Evolutionary conservation across 2,329 filamentous ascomycete genomes (phyloP).

Genomic region (Penicillium expansum): DNA sequence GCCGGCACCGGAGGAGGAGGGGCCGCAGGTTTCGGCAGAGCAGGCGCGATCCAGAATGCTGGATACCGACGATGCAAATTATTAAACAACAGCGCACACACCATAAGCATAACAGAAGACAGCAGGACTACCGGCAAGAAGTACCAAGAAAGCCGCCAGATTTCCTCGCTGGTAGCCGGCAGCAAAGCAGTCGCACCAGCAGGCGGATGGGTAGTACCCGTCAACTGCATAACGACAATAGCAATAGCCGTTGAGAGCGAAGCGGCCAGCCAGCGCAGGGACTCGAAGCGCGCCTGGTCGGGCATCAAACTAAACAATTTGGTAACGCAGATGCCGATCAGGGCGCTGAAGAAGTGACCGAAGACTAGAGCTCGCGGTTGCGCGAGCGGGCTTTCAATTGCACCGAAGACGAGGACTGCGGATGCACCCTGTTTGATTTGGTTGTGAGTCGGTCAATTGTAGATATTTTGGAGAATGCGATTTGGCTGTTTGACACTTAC

Average conservation of each 20-base stretch:
- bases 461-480: neutral
- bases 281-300: constrained; percentile 30
- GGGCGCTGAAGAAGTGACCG: constrained; percentile 34
- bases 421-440: constrained; percentile 28
- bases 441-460: neutral
- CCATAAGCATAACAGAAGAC: constrained; percentile 30
- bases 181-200: constrained; percentile 36
- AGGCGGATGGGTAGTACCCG: constrained; percentile 34
- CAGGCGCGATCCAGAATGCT: constrained; percentile 31
- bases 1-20: neutral
- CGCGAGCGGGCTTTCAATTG: constrained; percentile 33
- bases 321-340: constrained; percentile 32
- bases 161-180: constrained; percentile 27
- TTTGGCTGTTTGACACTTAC: constrained; percentile 13
- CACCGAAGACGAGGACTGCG: constrained; percentile 33
- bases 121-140: constrained; percentile 32
- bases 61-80: constrained; percentile 35
- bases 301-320: constrained; percentile 34
- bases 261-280: constrained; percentile 32
- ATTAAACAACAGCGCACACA: constrained; percentile 31
- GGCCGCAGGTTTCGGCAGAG: constrained; percentile 11
- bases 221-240: constrained; percentile 35
- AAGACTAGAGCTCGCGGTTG: constrained; percentile 35
- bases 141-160: constrained; percentile 34
- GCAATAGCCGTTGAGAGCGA: constrained; percentile 29